A percentile compares a stretch with the other conserved stretches of the same genome.
Evolutionary conservation across 2,329 filamentous ascomycete species (phyloP).

Genomic region (Fusarium papillatum): DNA sequence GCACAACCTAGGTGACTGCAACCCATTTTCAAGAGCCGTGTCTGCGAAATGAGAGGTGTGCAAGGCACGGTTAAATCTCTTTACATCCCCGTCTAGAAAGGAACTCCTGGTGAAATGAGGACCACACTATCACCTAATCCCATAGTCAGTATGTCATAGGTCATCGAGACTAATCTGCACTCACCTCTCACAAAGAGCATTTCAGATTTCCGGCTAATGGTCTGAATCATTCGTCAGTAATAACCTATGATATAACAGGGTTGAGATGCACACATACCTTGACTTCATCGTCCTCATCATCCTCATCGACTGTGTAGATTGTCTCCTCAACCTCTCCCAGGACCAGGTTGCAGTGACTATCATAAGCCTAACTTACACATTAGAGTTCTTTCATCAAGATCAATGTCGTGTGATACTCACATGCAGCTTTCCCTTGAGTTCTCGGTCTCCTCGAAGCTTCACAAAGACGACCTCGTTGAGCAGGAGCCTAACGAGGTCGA

Average conservation of each 20-base stretch:
- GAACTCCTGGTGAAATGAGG: constrained; percentile 74
- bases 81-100: constrained; percentile 34
- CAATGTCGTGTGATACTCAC: constrained; percentile 64
- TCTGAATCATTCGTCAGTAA: constrained; percentile 65
- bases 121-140: constrained; percentile 78
- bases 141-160: constrained; percentile 37
- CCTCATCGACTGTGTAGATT: constrained; percentile 92
- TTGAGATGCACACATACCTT: constrained; percentile 65
- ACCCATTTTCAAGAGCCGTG: constrained; percentile 1
- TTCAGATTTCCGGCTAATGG: constrained; percentile 95
- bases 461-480: constrained; percentile 98
- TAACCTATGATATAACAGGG: neutral
- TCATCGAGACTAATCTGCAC: constrained; percentile 41
- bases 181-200: constrained; percentile 98
- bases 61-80: neutral
- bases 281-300: constrained; percentile 86
- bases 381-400: constrained; percentile 5
- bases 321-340: constrained; percentile 98
- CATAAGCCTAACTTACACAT: constrained; percentile 81
- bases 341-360: constrained; percentile 98
- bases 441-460: constrained; percentile 94
- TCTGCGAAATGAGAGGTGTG: constrained; percentile 2
- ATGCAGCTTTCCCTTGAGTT: constrained; percentile 95
- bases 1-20: neutral
- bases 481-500: constrained; percentile 94